Evolutionary conservation across 2,329 filamentous ascomycete species (phyloP).

Genomic region (Trematosphaeria pertusa): DNA sequence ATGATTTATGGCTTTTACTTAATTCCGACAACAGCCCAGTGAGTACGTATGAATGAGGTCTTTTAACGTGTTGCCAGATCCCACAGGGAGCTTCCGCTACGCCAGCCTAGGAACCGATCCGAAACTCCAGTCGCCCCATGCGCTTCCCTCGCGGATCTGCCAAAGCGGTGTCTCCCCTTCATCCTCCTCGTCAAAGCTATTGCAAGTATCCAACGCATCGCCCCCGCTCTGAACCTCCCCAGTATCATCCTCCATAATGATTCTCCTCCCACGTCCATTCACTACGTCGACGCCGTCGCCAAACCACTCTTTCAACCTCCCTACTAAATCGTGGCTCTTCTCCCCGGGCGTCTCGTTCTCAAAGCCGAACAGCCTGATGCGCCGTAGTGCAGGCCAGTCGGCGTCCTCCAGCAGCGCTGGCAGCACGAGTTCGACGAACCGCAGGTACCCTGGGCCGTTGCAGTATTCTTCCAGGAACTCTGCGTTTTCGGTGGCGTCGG

Average conservation of each 20-base stretch:
- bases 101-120: neutral
- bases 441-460: constrained; percentile 10
- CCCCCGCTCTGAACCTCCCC: neutral
- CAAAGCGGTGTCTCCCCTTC: neutral
- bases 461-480: constrained; percentile 9
- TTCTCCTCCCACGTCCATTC: neutral
- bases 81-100: neutral
- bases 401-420: constrained; percentile 15
- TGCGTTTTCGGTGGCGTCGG: constrained; percentile 3
- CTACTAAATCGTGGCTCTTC: no score
- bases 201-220: neutral
- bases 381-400: constrained; percentile 14
- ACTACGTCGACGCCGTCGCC: neutral
- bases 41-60: no score
- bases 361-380: constrained; percentile 19
- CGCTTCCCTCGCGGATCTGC: neutral
- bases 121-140: neutral
- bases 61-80: no score
- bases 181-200: neutral
- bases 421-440: constrained; percentile 14
- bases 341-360: no score
- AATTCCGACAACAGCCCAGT: no score
- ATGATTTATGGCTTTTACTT: no score
- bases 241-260: neutral
- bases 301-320: no score